phyloP scores from a whole-genome alignment of 2,329 filamentous ascomycete genomes.

The Cordyceps cateniannulata region DNA sequence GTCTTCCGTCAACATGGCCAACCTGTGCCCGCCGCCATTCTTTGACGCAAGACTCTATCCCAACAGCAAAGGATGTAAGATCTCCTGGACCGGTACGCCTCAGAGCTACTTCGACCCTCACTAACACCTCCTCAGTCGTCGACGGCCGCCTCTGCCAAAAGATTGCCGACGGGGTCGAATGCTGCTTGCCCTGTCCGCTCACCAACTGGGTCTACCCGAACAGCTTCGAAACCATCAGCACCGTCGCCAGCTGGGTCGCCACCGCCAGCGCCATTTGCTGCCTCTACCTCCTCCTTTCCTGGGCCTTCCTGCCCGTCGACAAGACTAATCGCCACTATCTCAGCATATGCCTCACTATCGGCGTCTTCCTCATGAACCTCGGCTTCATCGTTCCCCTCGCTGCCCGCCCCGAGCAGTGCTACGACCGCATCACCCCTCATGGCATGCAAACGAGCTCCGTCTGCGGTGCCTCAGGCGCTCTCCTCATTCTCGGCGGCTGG shows the following conservation, averaged over 20 bases:
- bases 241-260: slow-evolving; percentile 75
- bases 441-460: slow-evolving; percentile 77
- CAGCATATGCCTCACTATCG: slow-evolving; percentile 76
- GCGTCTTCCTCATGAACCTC: slow-evolving; percentile 74
- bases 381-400: slow-evolving; percentile 87
- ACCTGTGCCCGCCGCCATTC: slow-evolving; percentile 62
- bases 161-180: slow-evolving; percentile 47
- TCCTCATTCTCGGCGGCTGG: slow-evolving; percentile 82
- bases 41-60: slow-evolving; percentile 57
- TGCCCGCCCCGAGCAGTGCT: slow-evolving; percentile 72
- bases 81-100: neutral
- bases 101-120: neutral
- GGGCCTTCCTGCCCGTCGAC: slow-evolving; percentile 72
- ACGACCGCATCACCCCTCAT: slow-evolving; percentile 84
- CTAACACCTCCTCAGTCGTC: slow-evolving; percentile 39
- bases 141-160: slow-evolving; percentile 49
- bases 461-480: slow-evolving; percentile 82
- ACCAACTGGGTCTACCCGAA: slow-evolving; percentile 68
- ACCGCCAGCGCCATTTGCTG: slow-evolving; percentile 67
- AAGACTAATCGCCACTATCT: slow-evolving; percentile 91
- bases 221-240: slow-evolving; percentile 52
- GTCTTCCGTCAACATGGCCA: slow-evolving; percentile 17
- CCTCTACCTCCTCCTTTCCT: slow-evolving; percentile 72
- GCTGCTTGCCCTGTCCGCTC: slow-evolving; percentile 86
- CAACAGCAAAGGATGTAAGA: slow-evolving; percentile 59